Conservation (phyloP, 2,329 filamentous ascomycete genomes). For the Trichoderma afroharzianum region DNA sequence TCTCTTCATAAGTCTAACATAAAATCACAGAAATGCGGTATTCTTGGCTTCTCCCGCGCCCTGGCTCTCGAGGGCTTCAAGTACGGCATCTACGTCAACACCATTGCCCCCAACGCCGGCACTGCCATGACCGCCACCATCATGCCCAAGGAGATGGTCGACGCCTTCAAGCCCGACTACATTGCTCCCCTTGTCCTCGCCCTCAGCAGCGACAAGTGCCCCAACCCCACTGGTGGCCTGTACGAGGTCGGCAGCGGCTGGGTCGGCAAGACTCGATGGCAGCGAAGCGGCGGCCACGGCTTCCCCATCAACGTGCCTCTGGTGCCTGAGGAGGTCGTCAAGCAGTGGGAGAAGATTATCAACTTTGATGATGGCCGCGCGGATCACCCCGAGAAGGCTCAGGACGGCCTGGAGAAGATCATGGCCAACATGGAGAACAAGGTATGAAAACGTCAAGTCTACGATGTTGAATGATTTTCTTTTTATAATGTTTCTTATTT, state of each 20-base stretch:
- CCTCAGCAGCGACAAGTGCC: constrained; percentile 80
- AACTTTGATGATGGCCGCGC: constrained; percentile 85
- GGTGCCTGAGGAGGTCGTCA: constrained; percentile 78
- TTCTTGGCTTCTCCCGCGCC: constrained; percentile 90
- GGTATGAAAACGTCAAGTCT: constrained; percentile 6
- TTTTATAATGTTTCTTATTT: background rate
- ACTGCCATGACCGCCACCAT: constrained; percentile 93
- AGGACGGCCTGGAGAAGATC: constrained; percentile 72
- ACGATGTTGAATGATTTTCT: background rate
- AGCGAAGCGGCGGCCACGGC: constrained; percentile 81
- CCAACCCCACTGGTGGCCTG: constrained; percentile 77
- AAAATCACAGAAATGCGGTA: constrained; percentile 72
- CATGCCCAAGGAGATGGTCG: constrained; percentile 94
- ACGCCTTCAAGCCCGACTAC: constrained; percentile 98
- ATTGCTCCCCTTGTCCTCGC: constrained; percentile 89
- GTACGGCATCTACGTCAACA: constrained; percentile 98
- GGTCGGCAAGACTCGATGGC: constrained; percentile 90
- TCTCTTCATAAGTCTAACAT: background rate
- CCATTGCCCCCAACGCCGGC: constrained; percentile 94
- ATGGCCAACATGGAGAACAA: constrained; percentile 73
- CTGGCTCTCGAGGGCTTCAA: constrained; percentile 90
- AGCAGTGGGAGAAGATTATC: constrained; percentile 73
- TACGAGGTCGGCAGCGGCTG: constrained; percentile 96
- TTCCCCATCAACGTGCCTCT: constrained; percentile 85
- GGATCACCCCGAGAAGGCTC: constrained; percentile 77